Percentiles rank a stretch among this genome's conserved stretches.
Conservation (phyloP, 106 monocot species). For the Allium sativum region DNA sequence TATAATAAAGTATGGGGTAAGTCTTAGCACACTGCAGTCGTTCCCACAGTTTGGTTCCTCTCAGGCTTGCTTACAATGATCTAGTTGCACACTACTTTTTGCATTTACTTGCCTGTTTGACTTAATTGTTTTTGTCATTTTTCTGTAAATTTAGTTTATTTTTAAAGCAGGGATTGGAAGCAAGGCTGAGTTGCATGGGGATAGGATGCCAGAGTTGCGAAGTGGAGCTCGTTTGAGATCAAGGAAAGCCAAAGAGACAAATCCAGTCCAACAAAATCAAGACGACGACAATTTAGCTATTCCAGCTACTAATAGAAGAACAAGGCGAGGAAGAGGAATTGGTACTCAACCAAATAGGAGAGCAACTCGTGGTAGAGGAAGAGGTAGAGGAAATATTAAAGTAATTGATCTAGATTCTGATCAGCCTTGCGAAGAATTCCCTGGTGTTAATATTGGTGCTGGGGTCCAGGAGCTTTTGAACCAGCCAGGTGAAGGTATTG, state of each 20-base stretch:
- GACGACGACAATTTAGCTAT: not conserved
- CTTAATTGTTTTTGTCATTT: not conserved
- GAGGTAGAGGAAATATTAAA: slow-evolving; percentile 52
- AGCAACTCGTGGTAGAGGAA: slow-evolving; percentile 32
- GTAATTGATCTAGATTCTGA: slow-evolving; percentile 77
- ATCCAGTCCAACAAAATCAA: no score
- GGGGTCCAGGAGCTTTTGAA: slow-evolving; percentile 25
- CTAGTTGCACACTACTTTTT: no score
- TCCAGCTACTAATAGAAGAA: slow-evolving; percentile 24
- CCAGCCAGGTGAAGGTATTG: slow-evolving; percentile 37
- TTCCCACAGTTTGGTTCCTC: no score
- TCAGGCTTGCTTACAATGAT: no score
- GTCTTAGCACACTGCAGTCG: no score
- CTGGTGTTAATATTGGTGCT: slow-evolving; percentile 42
- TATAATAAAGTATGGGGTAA: no score
- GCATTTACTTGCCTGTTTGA: no score
- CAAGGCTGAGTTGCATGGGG: slow-evolving; percentile 70
- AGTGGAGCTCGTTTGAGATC: slow-evolving; percentile 57
- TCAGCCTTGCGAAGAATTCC: slow-evolving; percentile 49
- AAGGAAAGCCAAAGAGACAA: no score
- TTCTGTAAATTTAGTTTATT: not conserved
- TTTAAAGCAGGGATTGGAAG: slow-evolving; percentile 17
- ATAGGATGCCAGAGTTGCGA: slow-evolving; percentile 97
- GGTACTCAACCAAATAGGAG: slow-evolving; percentile 40
- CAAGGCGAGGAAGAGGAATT: slow-evolving; percentile 72